Percentiles rank a stretch among this genome's conserved stretches.
phyloP scores from a whole-genome alignment of 352 stramenopile genomes.

The Pythium sukuiense region DNA sequence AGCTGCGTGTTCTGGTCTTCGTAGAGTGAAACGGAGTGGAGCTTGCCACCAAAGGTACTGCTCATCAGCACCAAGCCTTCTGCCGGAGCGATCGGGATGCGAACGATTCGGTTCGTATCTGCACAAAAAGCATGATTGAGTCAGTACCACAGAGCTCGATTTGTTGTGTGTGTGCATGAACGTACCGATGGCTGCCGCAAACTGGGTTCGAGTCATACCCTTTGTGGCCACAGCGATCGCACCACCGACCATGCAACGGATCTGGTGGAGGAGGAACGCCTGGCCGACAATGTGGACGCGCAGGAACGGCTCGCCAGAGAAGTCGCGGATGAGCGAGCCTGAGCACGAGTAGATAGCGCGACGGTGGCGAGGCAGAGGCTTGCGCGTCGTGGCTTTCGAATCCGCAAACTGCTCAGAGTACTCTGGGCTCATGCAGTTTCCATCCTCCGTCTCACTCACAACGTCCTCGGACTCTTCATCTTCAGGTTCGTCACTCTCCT shows the following conservation, averaged over 20 bases:
- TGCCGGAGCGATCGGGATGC: constrained; percentile 85
- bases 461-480: neutral
- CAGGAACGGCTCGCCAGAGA: constrained; percentile 61
- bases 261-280: constrained; percentile 89
- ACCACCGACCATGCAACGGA: constrained; percentile 89
- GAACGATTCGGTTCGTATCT: constrained; percentile 78
- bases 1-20: constrained; percentile 66
- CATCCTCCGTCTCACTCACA: constrained; percentile 22
- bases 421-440: constrained; percentile 10
- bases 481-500: constrained; percentile 13
- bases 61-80: constrained; percentile 87
- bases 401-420: constrained; percentile 42
- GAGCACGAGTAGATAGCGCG: constrained; percentile 81
- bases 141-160: constrained; percentile 4
- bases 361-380: constrained; percentile 62
- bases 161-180: constrained; percentile 10
- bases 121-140: constrained; percentile 16
- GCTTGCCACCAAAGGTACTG: constrained; percentile 78
- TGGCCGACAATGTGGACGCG: constrained; percentile 79
- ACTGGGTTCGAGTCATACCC: constrained; percentile 57
- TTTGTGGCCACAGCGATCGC: constrained; percentile 82
- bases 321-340: constrained; percentile 57
- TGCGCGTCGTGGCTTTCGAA: constrained; percentile 41
- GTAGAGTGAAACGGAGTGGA: constrained; percentile 76
- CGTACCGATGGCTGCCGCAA: constrained; percentile 71